These are phyloP conservation scores for Botrytis elliptica DNA, from an alignment of 2,329 filamentous ascomycete species.

Conservation along the genomic window DNA sequence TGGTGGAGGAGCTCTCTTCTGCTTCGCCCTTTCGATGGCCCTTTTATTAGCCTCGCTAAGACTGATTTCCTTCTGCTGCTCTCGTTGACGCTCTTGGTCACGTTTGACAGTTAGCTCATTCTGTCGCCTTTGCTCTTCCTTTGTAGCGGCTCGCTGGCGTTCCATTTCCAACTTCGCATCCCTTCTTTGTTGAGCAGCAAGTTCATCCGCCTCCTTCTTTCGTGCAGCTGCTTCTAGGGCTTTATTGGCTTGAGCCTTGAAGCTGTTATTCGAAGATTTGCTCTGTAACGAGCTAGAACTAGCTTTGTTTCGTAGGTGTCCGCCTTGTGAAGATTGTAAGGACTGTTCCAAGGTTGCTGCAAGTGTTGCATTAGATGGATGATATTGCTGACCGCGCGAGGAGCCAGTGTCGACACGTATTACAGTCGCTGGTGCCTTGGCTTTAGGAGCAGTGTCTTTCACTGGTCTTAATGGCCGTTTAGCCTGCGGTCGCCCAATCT, in stretches of 20 bases:
- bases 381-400: constrained; percentile 61
- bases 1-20: constrained; percentile 61
- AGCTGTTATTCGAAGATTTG: constrained; percentile 49
- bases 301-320: constrained; percentile 57
- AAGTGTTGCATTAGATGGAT: constrained; percentile 57
- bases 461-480: constrained; percentile 62
- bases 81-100: constrained; percentile 53
- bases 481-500: constrained; percentile 49
- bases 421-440: constrained; percentile 65
- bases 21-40: constrained; percentile 64
- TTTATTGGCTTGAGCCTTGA: constrained; percentile 68
- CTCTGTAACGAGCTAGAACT: constrained; percentile 48
- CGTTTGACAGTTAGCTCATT: constrained; percentile 60
- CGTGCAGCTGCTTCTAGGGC: constrained; percentile 73
- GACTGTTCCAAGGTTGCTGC: constrained; percentile 60
- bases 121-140: constrained; percentile 63
- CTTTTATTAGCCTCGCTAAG: constrained; percentile 64
- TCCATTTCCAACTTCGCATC: constrained; percentile 81
- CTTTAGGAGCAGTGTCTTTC: constrained; percentile 57
- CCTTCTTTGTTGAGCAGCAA: constrained; percentile 72
- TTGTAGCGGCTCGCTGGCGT: constrained; percentile 65
- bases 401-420: constrained; percentile 70
- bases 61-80: constrained; percentile 46
- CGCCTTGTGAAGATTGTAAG: constrained; percentile 45
- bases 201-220: constrained; percentile 83